Evolutionary conservation across 2,329 filamentous ascomycete genomes (phyloP).

Genomic region (Drechslerella stenobrocha): DNA sequence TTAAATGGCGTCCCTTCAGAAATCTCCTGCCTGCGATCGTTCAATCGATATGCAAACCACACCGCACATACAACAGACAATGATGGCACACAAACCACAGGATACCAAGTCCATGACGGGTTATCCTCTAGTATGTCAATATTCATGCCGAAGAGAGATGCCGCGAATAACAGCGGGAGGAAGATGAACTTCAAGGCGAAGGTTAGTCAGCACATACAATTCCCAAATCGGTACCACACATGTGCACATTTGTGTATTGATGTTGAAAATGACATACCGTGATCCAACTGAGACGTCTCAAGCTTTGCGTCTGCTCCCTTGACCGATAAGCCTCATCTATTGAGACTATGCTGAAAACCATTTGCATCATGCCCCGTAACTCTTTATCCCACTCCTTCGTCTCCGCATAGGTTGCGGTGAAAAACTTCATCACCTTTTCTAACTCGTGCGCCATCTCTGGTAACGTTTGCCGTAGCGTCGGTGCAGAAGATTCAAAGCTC

Average conservation of each 20-base stretch:
- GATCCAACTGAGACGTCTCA: conserved; percentile 51
- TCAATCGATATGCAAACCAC: conserved; percentile 40
- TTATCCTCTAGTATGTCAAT: conserved; percentile 44
- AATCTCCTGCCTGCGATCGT: conserved; percentile 24
- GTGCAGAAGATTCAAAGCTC: conserved; percentile 25
- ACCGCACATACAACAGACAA: conserved; percentile 32
- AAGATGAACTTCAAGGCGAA: conserved; percentile 48
- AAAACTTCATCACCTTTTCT: conserved; percentile 21
- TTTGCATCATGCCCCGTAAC: conserved; percentile 38
- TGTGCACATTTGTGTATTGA: too few relatives aligned
- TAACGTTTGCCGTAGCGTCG: conserved; percentile 17
- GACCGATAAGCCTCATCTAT: conserved; percentile 51
- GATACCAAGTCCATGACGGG: conserved; percentile 48
- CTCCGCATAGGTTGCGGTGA: conserved; percentile 9
- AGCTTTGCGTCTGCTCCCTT: conserved; percentile 50
- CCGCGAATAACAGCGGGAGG: conserved; percentile 49
- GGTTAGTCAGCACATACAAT: conserved; percentile 8
- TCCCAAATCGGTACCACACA: neutral
- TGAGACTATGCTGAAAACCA: conserved; percentile 50
- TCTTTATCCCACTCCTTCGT: conserved; percentile 44
- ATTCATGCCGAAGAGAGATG: conserved; percentile 50
- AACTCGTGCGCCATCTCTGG: conserved; percentile 36
- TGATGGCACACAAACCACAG: conserved; percentile 43
- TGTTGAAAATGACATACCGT: conserved; percentile 43
- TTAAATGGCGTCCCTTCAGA: conserved; percentile 43